These are phyloP conservation scores for Vitis hybrid DNA, from an alignment of 177 flowering plant species.

Conservation along the genomic window DNA sequence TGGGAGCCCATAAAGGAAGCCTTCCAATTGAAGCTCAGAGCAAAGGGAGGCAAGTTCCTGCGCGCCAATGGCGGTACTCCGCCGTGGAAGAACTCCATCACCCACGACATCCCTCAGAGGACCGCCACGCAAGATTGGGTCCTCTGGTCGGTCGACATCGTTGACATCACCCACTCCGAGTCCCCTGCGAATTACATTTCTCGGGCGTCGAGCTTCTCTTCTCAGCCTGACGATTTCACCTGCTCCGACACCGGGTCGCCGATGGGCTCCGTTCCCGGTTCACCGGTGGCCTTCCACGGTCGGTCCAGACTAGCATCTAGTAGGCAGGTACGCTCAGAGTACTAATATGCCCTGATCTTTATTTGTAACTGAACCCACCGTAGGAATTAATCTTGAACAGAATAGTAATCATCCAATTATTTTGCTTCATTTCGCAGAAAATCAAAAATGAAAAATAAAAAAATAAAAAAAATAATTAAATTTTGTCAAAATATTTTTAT, in stretches of 20 bases:
- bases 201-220: slow-evolving; percentile 13
- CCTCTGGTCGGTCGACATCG: slow-evolving; percentile 50
- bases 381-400: too few relatives aligned
- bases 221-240: slow-evolving; percentile 2
- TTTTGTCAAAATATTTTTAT: too few relatives aligned
- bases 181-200: not conserved
- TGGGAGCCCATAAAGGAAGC: slow-evolving; percentile 56
- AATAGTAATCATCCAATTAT: too few relatives aligned
- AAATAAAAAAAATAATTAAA: too few relatives aligned
- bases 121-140: slow-evolving; percentile 48
- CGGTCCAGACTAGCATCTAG: not conserved
- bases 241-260: too few relatives aligned
- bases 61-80: slow-evolving; percentile 54
- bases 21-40: slow-evolving; percentile 35
- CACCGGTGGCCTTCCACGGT: too few relatives aligned
- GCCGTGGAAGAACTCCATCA: slow-evolving; percentile 58
- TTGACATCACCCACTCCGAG: slow-evolving; percentile 17
- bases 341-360: too few relatives aligned
- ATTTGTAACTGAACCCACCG: too few relatives aligned
- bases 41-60: slow-evolving; percentile 35
- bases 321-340: too few relatives aligned
- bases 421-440: too few relatives aligned
- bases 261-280: too few relatives aligned
- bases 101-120: slow-evolving; percentile 44
- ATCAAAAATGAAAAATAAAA: too few relatives aligned